Evolutionary conservation across 192 early-diverging fungal genomes (phyloP).

Genomic region (Podila minutissima): DNA sequence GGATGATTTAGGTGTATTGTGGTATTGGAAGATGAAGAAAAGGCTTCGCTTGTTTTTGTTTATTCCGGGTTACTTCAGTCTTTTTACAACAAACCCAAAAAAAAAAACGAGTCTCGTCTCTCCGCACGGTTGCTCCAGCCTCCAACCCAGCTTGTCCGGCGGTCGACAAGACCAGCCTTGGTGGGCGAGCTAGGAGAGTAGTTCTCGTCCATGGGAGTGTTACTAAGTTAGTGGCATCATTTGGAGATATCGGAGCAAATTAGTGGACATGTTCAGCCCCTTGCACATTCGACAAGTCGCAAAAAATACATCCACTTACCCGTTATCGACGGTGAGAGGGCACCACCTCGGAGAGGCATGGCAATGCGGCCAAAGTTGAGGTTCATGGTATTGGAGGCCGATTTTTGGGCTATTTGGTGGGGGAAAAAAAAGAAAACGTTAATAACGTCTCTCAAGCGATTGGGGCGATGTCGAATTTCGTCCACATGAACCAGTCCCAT

Average conservation of each 20-base stretch:
- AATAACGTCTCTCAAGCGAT: not conserved
- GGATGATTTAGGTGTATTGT: too few relatives aligned
- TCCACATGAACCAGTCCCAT: not conserved
- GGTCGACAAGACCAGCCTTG: slow-evolving; percentile 28
- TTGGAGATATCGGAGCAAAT: not conserved
- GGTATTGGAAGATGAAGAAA: too few relatives aligned
- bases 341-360: slow-evolving; percentile 91
- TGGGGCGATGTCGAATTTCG: too few relatives aligned
- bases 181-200: slow-evolving; percentile 44
- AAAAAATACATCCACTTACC: slow-evolving; percentile 3
- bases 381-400: slow-evolving; percentile 26
- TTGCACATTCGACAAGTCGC: not conserved
- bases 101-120: slow-evolving; percentile 2
- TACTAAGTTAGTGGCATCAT: not conserved
- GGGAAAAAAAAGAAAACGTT: not conserved
- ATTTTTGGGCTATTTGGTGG: slow-evolving; percentile 49
- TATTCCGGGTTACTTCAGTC: too few relatives aligned
- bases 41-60: too few relatives aligned
- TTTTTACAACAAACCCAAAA: not conserved
- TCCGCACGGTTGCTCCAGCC: slow-evolving; percentile 28
- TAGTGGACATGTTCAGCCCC: not conserved
- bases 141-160: slow-evolving; percentile 45
- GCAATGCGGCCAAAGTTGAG: slow-evolving; percentile 82
- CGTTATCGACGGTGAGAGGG: slow-evolving; percentile 14
- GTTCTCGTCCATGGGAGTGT: slow-evolving; percentile 23